Conservation (phyloP, 768 basidiomycete species). For the Rhodosporidiobolus sp. region DNA sequence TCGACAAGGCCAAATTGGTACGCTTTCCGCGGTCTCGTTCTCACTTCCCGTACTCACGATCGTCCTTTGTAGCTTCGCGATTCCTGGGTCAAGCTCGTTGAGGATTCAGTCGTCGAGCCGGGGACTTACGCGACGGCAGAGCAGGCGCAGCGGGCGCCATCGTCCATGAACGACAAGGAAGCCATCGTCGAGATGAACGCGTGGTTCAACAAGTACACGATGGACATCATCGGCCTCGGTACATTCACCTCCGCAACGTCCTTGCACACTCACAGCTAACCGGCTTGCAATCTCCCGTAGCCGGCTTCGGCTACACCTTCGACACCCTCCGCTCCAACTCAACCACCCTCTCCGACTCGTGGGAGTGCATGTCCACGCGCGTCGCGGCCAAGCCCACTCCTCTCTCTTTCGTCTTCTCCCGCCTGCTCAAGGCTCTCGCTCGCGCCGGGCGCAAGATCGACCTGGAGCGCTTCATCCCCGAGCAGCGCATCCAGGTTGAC, state of each 20-base stretch:
- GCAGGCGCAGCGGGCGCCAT: background rate
- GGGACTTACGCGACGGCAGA: background rate
- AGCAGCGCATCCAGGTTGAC: background rate
- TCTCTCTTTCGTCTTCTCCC: background rate
- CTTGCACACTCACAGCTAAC: no score
- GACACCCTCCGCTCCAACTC: background rate
- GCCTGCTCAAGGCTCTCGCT: background rate
- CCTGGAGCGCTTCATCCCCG: constrained; percentile 17
- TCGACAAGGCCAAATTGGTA: constrained; percentile 11
- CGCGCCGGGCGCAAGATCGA: background rate
- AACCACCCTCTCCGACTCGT: background rate
- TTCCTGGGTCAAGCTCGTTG: background rate
- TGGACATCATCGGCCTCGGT: constrained; percentile 39
- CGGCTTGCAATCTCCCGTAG: background rate
- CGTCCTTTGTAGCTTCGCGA: constrained; percentile 1
- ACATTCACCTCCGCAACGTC: background rate
- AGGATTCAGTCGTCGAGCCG: background rate
- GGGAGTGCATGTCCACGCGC: background rate
- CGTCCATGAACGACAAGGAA: background rate
- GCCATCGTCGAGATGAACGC: constrained; percentile 45
- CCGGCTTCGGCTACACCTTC: constrained; percentile 12
- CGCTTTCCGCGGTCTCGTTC: no score
- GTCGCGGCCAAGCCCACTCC: background rate
- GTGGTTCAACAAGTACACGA: constrained; percentile 46
- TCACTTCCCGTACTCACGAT: background rate